Conservation (phyloP, 2,329 filamentous ascomycete genomes). For the Neophaeococcomyces mojaviensis region DNA sequence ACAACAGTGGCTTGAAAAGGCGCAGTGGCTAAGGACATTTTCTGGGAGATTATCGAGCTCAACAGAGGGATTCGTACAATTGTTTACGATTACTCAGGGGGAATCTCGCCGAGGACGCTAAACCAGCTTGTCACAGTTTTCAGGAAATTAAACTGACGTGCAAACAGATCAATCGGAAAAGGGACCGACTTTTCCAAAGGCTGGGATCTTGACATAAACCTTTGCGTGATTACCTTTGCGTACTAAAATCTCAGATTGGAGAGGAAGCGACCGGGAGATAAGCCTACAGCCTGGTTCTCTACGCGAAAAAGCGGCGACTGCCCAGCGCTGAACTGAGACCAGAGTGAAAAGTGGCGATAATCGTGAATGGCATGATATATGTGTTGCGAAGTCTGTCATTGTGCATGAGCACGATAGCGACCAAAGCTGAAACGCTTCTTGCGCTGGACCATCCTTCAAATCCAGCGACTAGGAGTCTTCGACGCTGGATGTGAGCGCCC, state of each 20-base stretch:
- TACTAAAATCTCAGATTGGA: neutral
- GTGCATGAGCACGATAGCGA: neutral
- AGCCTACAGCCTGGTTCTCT: neutral
- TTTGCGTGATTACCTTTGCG: neutral
- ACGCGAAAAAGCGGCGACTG: neutral
- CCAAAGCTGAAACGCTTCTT: constrained; percentile 6
- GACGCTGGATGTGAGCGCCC: neutral
- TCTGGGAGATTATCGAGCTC: no score
- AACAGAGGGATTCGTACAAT: no score
- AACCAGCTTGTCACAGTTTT: neutral
- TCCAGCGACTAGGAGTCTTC: neutral
- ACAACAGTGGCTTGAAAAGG: no score
- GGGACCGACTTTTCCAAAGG: neutral
- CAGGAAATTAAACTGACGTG: neutral
- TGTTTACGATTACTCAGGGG: neutral
- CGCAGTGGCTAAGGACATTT: no score
- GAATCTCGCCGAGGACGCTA: neutral
- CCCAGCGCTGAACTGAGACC: neutral
- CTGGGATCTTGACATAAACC: constrained; percentile 2
- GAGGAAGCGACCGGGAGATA: neutral
- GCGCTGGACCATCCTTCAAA: neutral
- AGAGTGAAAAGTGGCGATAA: neutral
- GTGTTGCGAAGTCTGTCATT: neutral
- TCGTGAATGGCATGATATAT: neutral
- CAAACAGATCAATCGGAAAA: constrained; percentile 4